Conservation (phyloP, 2,329 filamentous ascomycete genomes). For the Alternaria atra region DNA sequence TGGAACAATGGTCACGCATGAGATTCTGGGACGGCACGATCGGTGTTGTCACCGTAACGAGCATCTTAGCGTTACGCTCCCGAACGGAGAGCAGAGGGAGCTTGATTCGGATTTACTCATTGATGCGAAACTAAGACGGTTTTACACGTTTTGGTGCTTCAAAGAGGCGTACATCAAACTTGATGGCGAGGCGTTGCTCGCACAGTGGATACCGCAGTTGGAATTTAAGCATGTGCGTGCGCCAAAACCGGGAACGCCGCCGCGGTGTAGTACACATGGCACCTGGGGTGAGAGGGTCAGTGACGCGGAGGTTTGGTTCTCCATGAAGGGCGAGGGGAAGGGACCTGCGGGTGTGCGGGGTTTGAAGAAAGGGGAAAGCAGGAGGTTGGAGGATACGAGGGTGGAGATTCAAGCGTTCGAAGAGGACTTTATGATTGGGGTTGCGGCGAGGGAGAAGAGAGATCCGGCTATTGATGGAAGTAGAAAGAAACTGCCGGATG, state of each 20-base stretch:
- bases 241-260: constrained; percentile 49
- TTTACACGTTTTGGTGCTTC: constrained; percentile 81
- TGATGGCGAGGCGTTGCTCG: constrained; percentile 79
- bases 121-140: constrained; percentile 71
- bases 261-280: constrained; percentile 55
- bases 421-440: constrained; percentile 66
- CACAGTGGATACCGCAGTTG: constrained; percentile 74
- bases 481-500: constrained; percentile 41
- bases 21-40: constrained; percentile 56
- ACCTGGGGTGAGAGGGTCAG: constrained; percentile 58
- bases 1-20: constrained; percentile 52
- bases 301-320: constrained; percentile 61
- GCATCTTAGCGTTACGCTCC: constrained; percentile 50
- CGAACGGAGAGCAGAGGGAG: constrained; percentile 44
- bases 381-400: constrained; percentile 59
- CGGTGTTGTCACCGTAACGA: constrained; percentile 52
- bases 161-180: constrained; percentile 86
- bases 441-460: constrained; percentile 55
- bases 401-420: constrained; percentile 68
- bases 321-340: constrained; percentile 47
- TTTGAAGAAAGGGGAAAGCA: constrained; percentile 14
- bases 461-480: constrained; percentile 23
- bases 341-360: constrained; percentile 12
- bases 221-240: constrained; percentile 73
- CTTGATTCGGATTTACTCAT: constrained; percentile 59